These are phyloP conservation scores for Apiospora malaysiana DNA, from an alignment of 2,329 filamentous ascomycete genomes.

Conservation along the genomic window DNA sequence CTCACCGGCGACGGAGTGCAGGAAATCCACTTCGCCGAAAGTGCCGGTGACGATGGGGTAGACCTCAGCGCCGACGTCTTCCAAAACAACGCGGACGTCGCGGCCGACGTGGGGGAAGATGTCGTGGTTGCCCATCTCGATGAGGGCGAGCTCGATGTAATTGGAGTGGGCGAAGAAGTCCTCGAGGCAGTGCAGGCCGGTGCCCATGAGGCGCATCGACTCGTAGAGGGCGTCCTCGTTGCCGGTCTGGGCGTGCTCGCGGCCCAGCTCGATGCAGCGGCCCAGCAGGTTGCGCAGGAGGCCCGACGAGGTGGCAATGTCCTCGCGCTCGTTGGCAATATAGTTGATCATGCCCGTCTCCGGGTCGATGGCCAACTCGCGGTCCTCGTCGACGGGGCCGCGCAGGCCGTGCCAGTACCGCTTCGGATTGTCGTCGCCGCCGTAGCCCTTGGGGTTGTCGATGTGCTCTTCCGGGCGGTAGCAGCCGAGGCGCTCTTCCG, in stretches of 20 bases:
- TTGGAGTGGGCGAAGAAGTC: conserved; percentile 95
- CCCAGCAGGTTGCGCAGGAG: conserved; percentile 77
- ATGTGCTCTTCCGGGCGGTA: conserved; percentile 86
- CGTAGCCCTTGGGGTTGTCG: conserved; percentile 81
- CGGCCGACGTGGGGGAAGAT: conserved; percentile 88
- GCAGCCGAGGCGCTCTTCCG: conserved; percentile 76
- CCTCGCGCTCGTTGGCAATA: conserved; percentile 80
- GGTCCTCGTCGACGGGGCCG: conserved; percentile 77
- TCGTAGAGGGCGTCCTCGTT: conserved; percentile 84
- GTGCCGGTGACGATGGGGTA: conserved; percentile 90
- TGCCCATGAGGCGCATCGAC: conserved; percentile 85
- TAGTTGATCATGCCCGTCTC: conserved; percentile 88
- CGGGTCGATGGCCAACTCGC: conserved; percentile 79
- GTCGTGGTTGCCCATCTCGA: conserved; percentile 80
- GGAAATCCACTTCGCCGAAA: conserved; percentile 92
- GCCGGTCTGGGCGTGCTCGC: conserved; percentile 69
- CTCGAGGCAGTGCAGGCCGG: conserved; percentile 87
- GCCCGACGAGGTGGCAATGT: conserved; percentile 79
- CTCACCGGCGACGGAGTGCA: conserved; percentile 82
- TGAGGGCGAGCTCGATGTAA: conserved; percentile 85
- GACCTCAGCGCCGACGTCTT: conserved; percentile 68
- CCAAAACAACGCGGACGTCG: conserved; percentile 63
- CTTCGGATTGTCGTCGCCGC: conserved; percentile 77
- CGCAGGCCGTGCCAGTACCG: conserved; percentile 82
- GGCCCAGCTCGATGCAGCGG: conserved; percentile 79